These are phyloP conservation scores for Corylus avellana DNA, from an alignment of 306 rosid species.

Conservation along the genomic window DNA sequence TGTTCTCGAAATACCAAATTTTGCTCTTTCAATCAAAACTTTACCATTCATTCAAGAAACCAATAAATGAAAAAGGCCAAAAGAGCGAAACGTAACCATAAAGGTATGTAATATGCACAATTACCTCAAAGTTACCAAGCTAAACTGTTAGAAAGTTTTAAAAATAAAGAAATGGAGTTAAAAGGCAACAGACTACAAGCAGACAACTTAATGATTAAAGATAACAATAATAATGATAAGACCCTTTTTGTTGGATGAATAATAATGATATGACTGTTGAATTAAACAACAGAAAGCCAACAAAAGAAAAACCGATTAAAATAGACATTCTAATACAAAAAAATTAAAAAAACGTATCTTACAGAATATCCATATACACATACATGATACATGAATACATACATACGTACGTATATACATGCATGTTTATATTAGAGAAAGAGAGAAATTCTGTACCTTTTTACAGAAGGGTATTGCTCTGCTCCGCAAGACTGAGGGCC, in stretches of 20 bases:
- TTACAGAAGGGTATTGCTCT: conserved; percentile 1
- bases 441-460: conserved; percentile 22
- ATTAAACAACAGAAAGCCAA: conserved; percentile 9
- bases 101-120: neutral
- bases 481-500: conserved; percentile 13
- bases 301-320: neutral
- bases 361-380: neutral
- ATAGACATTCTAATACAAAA: neutral
- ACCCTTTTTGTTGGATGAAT: too few relatives aligned
- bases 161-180: too few relatives aligned
- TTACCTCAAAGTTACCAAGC: neutral
- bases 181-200: neutral
- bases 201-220: neutral
- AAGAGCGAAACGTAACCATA: neutral
- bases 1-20: neutral
- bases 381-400: neutral
- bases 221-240: neutral
- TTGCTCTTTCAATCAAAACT: neutral
- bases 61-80: neutral
- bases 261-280: conserved; percentile 1
- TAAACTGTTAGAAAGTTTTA: neutral
- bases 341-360: neutral
- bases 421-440: neutral
- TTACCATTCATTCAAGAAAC: too few relatives aligned
- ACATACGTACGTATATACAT: neutral